Evolutionary conservation across 2,329 filamentous ascomycete genomes (phyloP).

Genomic region (Sclerotinia sclerotiorum): DNA sequence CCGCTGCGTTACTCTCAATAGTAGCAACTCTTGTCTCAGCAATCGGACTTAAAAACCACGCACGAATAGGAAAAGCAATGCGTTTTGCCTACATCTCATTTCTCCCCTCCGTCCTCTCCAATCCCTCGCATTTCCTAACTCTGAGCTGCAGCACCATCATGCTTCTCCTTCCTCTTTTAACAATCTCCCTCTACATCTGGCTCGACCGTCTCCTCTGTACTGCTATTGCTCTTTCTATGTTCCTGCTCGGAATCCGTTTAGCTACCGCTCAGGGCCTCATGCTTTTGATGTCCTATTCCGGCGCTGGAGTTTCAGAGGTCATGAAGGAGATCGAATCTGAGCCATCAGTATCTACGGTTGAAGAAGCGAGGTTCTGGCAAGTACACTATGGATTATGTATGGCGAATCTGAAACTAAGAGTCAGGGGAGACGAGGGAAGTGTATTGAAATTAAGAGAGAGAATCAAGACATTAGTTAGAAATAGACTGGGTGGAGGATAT

Average conservation of each 20-base stretch:
- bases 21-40: slow-evolving; percentile 81
- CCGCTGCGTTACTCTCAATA: slow-evolving; percentile 79
- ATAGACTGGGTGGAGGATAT: slow-evolving; percentile 83
- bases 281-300: slow-evolving; percentile 85
- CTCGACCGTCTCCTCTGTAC: slow-evolving; percentile 80
- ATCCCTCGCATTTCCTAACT: slow-evolving; percentile 93
- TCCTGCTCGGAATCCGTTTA: slow-evolving; percentile 77
- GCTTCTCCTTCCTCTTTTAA: slow-evolving; percentile 77
- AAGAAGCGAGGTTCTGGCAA: slow-evolving; percentile 97
- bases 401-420: slow-evolving; percentile 83
- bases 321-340: slow-evolving; percentile 83
- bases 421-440: slow-evolving; percentile 64
- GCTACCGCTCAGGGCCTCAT: slow-evolving; percentile 87
- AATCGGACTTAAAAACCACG: slow-evolving; percentile 84
- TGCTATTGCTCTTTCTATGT: slow-evolving; percentile 84
- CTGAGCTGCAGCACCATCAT: slow-evolving; percentile 81
- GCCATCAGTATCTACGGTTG: slow-evolving; percentile 70
- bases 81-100: slow-evolving; percentile 78
- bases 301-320: slow-evolving; percentile 53
- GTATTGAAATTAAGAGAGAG: slow-evolving; percentile 73
- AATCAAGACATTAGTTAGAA: slow-evolving; percentile 76
- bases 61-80: slow-evolving; percentile 89
- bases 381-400: slow-evolving; percentile 96
- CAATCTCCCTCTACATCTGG: slow-evolving; percentile 76
- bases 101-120: slow-evolving; percentile 83